Percentiles rank a stretch among this genome's conserved stretches.
These are phyloP conservation scores for Debaryomycetaceae sp. DNA, from an alignment of 1,139 yeast genomes.

Conservation along the genomic window DNA sequence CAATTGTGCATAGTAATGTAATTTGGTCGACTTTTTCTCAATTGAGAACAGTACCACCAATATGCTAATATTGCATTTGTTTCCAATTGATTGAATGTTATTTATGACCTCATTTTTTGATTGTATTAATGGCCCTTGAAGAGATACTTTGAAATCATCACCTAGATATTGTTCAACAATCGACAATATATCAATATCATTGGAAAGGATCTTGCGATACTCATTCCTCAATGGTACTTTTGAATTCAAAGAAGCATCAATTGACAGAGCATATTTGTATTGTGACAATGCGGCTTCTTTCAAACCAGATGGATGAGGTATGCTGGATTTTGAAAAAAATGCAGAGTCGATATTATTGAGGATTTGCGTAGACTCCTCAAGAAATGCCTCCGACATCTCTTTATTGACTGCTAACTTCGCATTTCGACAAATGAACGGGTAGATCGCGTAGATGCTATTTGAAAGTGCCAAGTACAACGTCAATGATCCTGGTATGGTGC, in stretches of 20 bases:
- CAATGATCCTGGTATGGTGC: constrained; percentile 28
- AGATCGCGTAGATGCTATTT: constrained; percentile 26
- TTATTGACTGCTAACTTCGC: constrained; percentile 22
- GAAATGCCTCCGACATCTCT: constrained; percentile 19
- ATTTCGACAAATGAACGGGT: constrained; percentile 25
- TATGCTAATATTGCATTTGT: not conserved
- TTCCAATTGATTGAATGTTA: constrained; percentile 15
- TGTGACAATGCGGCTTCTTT: constrained; percentile 10
- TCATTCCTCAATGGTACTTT: constrained; percentile 10
- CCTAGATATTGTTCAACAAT: constrained; percentile 13
- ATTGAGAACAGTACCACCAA: not conserved
- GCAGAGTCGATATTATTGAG: constrained; percentile 15
- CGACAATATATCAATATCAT: constrained; percentile 11
- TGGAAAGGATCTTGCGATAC: constrained; percentile 7
- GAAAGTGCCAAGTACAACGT: constrained; percentile 32
- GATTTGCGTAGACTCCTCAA: constrained; percentile 20
- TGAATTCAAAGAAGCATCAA: constrained; percentile 1
- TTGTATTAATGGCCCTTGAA: constrained; percentile 25
- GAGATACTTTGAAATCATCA: constrained; percentile 8
- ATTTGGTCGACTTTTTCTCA: not conserved
- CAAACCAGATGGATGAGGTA: not conserved
- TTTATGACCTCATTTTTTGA: not conserved
- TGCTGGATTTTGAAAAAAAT: constrained; percentile 11
- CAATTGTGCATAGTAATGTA: constrained; percentile 28
- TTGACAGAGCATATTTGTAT: constrained; percentile 11